Base-by-base conservation (phyloP, 331 rosid genomes). In the Pyracantha coccinea region DNA sequence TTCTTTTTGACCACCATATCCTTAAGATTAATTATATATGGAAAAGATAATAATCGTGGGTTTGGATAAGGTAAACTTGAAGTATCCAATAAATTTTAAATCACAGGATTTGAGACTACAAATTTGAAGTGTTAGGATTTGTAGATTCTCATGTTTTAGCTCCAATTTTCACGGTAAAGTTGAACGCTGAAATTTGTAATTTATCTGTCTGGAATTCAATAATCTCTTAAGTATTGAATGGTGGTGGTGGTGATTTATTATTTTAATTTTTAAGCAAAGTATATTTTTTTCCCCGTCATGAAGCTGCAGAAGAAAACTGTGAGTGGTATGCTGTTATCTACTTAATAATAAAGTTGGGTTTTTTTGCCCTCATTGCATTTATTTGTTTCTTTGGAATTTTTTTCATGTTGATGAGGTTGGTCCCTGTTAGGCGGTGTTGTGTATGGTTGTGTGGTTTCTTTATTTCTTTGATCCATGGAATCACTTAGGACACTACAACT, bases 381-480 rank as follows among this genome's bases (percentile, higher is more conserved):
- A 24, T 25, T 13, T 60, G 14, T 60, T 29, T 33, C 8, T 76
- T n/a, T 17, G 20, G n/a, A 52, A 3, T 41, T 41, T 41, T 16
- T 19, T 19, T 41, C 25, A 21, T 63, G 41, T 55, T 70, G 65
- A 54, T 23, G 67, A 45, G n/a, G 33, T 24, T 64, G 47, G 65
- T 35, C 64, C 77, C 21, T 45, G 17, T 69, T 44, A 17, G 61
- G 66, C 32, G 25, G 21, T 70, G 7, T 70, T 32, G 28, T 27
- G 68, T 20, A 8, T 68, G 67, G 33, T 62, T 29, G 32, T 33
- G 31, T 29, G 38, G 70, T 29, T 59, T 60, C 20, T 75, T 12
- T 59, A 17, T 50, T 53, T 62, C 59, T 66, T 41, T 66, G 19
- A 66, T 77, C 71, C 50, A 50, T 58, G 81, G 13, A 61, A 54